Evolutionary conservation across 106 monocot species (phyloP).

Genomic region (Dendrobium chrysotoxum): DNA sequence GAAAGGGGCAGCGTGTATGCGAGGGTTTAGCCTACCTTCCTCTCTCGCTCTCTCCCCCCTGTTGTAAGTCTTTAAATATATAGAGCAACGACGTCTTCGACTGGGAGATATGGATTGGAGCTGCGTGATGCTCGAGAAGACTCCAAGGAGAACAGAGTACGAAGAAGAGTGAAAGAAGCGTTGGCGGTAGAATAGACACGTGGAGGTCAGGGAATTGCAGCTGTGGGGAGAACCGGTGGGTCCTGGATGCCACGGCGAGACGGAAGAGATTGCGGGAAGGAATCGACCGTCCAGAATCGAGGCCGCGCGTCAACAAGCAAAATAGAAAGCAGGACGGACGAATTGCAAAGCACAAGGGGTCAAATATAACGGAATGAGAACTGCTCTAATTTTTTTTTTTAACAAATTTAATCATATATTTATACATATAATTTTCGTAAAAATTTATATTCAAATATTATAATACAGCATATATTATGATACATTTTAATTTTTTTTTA

Average conservation of each 20-base stretch:
- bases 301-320: background rate
- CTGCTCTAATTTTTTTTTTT: too few relatives aligned
- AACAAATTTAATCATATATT: too few relatives aligned
- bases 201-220: background rate
- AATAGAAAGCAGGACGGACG: too few relatives aligned
- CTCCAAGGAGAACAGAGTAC: background rate
- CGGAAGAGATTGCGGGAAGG: background rate
- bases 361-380: too few relatives aligned
- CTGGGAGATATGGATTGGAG: background rate
- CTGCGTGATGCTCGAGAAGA: background rate
- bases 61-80: background rate
- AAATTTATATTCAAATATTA: too few relatives aligned
- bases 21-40: conserved; percentile 1
- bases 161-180: background rate
- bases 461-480: too few relatives aligned
- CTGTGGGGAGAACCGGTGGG: background rate
- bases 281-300: conserved; percentile 5
- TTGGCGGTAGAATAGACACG: background rate
- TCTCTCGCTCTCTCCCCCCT: background rate
- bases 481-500: too few relatives aligned
- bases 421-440: too few relatives aligned
- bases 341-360: too few relatives aligned
- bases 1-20: background rate
- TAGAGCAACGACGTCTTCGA: background rate
- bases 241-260: background rate